Evolutionary conservation across 805 yeast species (phyloP).

Genomic region (Scheffersomyces ergatensis): DNA sequence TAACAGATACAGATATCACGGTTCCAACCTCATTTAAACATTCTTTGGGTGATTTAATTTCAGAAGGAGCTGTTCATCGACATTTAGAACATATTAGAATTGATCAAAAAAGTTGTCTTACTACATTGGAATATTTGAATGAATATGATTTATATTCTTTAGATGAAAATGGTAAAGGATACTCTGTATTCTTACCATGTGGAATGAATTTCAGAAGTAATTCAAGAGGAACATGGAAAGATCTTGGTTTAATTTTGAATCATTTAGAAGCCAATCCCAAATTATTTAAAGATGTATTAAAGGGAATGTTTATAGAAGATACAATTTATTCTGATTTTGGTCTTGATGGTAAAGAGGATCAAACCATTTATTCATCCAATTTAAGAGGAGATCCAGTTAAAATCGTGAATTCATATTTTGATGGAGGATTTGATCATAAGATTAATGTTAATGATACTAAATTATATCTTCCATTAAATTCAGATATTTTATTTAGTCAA

Average conservation of each 20-base stretch:
- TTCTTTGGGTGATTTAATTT: slow-evolving; percentile 52
- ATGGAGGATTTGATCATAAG: slow-evolving; percentile 18
- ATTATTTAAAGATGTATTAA: slow-evolving; percentile 51
- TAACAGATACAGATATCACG: slow-evolving; percentile 56
- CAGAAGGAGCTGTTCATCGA: slow-evolving; percentile 26
- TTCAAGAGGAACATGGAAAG: slow-evolving; percentile 54
- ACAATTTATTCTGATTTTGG: slow-evolving; percentile 65
- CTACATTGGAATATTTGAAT: slow-evolving; percentile 57
- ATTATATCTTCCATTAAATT: slow-evolving; percentile 37
- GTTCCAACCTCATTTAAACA: slow-evolving; percentile 64
- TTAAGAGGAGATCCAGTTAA: slow-evolving; percentile 27
- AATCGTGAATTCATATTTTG: slow-evolving; percentile 16
- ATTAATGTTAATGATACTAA: slow-evolving; percentile 29
- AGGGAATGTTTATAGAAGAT: slow-evolving; percentile 59
- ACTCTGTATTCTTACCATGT: slow-evolving; percentile 77
- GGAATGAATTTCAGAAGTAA: slow-evolving; percentile 24
- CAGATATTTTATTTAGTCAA: slow-evolving; percentile 73
- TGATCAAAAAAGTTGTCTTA: slow-evolving; percentile 52
- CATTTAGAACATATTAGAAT: slow-evolving; percentile 27
- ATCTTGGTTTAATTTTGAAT: slow-evolving; percentile 55
- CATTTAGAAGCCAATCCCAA: slow-evolving; percentile 54
- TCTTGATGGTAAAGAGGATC: slow-evolving; percentile 13
- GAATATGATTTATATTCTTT: slow-evolving; percentile 51
- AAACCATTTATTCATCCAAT: slow-evolving; percentile 12
- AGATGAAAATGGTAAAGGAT: slow-evolving; percentile 55